These are phyloP conservation scores for Alternaria viburni DNA, from an alignment of 2,329 filamentous ascomycete genomes.

Conservation along the genomic window DNA sequence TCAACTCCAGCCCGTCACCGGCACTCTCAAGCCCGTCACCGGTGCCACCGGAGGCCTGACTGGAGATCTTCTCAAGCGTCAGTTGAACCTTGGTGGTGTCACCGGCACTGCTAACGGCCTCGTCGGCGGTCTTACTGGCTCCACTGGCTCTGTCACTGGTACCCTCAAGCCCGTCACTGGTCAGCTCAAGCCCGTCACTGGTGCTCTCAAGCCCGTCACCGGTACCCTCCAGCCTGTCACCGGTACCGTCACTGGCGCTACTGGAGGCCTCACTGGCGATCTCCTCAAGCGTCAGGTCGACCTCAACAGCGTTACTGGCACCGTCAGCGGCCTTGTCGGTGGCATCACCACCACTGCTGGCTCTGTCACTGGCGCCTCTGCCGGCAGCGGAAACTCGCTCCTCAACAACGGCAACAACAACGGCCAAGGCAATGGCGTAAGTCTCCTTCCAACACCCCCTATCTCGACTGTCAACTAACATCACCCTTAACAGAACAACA, in stretches of 20 bases:
- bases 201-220: not conserved
- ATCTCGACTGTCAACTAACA: not conserved
- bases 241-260: not conserved
- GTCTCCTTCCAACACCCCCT: not conserved
- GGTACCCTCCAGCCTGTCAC: not conserved
- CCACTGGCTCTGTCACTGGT: not conserved
- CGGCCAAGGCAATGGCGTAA: conserved; percentile 11
- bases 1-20: not conserved
- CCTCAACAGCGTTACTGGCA: not conserved
- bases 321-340: not conserved
- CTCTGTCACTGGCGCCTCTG: conserved; percentile 14
- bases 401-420: conserved; percentile 11
- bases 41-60: not conserved
- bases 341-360: conserved; percentile 6
- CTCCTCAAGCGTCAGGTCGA: not conserved
- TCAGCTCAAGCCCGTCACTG: not conserved
- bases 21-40: not conserved
- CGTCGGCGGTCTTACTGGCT: not conserved
- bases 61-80: not conserved
- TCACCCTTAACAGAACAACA: not conserved
- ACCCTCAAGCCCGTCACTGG: not conserved
- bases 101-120: not conserved
- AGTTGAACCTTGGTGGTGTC: not conserved
- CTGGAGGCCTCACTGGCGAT: not conserved
- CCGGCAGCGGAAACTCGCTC: conserved; percentile 7